Percentiles rank a stretch among this genome's conserved stretches.
phyloP scores from a whole-genome alignment of 108 stramenopile species.

The Conticribra weissflogii region DNA sequence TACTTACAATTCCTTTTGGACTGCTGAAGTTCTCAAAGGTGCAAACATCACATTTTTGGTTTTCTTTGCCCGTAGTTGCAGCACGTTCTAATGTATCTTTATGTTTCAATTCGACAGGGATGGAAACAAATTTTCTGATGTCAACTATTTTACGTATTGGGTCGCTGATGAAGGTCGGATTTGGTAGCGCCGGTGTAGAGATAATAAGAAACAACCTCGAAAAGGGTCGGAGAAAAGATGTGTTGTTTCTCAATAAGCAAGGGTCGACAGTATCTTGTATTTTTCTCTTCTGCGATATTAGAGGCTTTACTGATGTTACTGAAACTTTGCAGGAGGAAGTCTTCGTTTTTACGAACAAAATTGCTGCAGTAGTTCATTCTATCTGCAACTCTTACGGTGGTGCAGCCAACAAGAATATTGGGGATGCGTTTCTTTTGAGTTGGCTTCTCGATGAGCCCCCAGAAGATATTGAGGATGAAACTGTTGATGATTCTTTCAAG shows the following conservation, averaged over 20 bases:
- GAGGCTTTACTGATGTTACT: constrained; percentile 94
- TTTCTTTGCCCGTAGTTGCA: background rate
- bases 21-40: constrained; percentile 78
- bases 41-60: background rate
- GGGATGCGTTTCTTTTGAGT: constrained; percentile 92
- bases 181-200: constrained; percentile 93
- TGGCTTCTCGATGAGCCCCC: constrained; percentile 72
- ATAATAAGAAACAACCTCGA: constrained; percentile 91
- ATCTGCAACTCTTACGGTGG: constrained; percentile 75
- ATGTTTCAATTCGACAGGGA: constrained; percentile 23
- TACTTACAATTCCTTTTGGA: constrained; percentile 64
- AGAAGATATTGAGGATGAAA: constrained; percentile 18
- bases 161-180: constrained; percentile 93
- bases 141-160: constrained; percentile 92
- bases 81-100: background rate
- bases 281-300: constrained; percentile 95
- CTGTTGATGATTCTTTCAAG: constrained; percentile 7
- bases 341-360: constrained; percentile 93
- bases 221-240: constrained; percentile 67
- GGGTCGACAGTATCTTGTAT: constrained; percentile 87
- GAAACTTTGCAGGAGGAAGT: constrained; percentile 95
- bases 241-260: constrained; percentile 64
- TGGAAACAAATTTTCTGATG: constrained; percentile 77
- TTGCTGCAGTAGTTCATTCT: constrained; percentile 92
- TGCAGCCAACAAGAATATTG: constrained; percentile 95